These are phyloP conservation scores for Termitomyces titanicus DNA, from an alignment of 768 basidiomycete species.

Conservation along the genomic window DNA sequence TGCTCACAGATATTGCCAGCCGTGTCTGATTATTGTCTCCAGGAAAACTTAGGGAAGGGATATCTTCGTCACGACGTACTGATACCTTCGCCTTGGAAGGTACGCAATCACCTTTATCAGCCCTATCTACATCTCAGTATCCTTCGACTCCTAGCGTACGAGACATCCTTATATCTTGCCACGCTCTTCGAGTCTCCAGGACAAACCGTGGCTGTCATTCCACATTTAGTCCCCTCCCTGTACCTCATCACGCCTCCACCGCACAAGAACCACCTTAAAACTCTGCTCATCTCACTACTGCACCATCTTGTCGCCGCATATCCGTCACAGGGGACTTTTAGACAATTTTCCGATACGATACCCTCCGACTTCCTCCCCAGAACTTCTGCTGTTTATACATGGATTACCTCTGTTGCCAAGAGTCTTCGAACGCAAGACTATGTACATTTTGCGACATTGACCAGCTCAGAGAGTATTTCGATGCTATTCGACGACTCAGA, in stretches of 20 bases:
- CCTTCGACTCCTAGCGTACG: constrained; percentile 48
- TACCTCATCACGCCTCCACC: constrained; percentile 29
- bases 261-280: constrained; percentile 21
- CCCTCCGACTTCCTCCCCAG: constrained; percentile 36
- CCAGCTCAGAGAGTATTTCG: constrained; percentile 23
- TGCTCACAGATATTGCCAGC: background rate
- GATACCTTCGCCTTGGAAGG: constrained; percentile 71
- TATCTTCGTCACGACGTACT: constrained; percentile 53
- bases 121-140: background rate
- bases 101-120: constrained; percentile 20
- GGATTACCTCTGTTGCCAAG: constrained; percentile 51
- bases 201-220: constrained; percentile 60
- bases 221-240: constrained; percentile 51
- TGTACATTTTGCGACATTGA: constrained; percentile 44
- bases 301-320: constrained; percentile 55
- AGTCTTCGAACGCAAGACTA: constrained; percentile 56
- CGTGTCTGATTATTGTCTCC: background rate
- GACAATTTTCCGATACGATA: constrained; percentile 39
- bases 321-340: constrained; percentile 62
- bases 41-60: constrained; percentile 79
- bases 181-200: constrained; percentile 56
- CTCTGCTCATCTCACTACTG: constrained; percentile 48
- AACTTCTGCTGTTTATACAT: constrained; percentile 33
- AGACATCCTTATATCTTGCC: constrained; percentile 67
- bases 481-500: constrained; percentile 16